Base-by-base conservation (phyloP, 139 green algal genomes). In the Gonium pectorale region DNA sequence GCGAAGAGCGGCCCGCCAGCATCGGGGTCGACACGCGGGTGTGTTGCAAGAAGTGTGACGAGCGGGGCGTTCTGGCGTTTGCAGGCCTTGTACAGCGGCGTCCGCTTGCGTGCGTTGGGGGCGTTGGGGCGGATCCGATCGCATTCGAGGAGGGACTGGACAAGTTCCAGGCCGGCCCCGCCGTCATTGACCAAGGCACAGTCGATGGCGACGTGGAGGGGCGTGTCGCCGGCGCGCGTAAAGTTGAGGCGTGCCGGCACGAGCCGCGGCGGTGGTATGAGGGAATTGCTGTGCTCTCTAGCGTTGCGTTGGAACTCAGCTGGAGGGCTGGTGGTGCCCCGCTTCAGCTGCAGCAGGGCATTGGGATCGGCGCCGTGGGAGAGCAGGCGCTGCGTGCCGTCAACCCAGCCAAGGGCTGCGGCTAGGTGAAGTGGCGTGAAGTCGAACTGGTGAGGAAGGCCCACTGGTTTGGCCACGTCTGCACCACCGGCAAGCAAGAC, bases 51-150 rank as follows among this genome's bases (percentile, higher is more conserved):
- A 5, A 83, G 60, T 15, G 41, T 13, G 41, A 62, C 54, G 8
- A 27, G 29, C 3, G 29, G 27, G 2, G 27, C 27, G 38, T 38
- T 6, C 5, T 29, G 38, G 19, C 74, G 56, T n/a, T 59, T 69
- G 56, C 56, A 69, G 56, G 74, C 74, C 74, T 81, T 81, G 44
- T 81, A 81, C 24, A 81, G 54, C 56, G 74, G 59, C 8, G 75
- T 71, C 29, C 59, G 75, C 1, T 29, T 29, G 5, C 72, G 51
- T 0, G 51, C 72, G 52, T 82, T 82, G 13, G 29, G 75, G 6
- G 37, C 31, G 27, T 70, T 69, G 37, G 59, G 22, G 33, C 64
- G 31, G 2, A 43, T 79, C n/a, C 26, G 19, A 17, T n/a, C 24
- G 46, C 64, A 46, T 3, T 11, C 31, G 8, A 79, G 15, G 2